Percentiles rank a stretch among this genome's conserved stretches.
Evolutionary conservation across 2,329 filamentous ascomycete species (phyloP).

Genomic region (Cladophialophora bantiana): DNA sequence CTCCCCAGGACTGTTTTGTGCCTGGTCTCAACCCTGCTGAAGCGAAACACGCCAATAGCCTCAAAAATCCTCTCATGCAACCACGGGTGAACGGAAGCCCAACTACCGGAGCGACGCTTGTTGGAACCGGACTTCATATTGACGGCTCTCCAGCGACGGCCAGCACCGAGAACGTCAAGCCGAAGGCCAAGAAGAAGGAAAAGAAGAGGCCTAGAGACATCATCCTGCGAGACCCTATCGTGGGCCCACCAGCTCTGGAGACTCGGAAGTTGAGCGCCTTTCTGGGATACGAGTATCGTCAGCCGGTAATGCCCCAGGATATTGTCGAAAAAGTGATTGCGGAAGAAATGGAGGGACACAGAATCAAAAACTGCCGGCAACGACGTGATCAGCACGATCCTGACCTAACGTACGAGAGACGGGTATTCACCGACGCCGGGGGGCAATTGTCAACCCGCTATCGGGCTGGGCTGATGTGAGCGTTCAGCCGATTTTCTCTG

Average conservation of each 20-base stretch:
- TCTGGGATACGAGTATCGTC: constrained; percentile 86
- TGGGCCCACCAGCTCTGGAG: constrained; percentile 73
- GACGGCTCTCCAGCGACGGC: constrained; percentile 18
- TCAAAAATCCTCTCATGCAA: constrained; percentile 29
- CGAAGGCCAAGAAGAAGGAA: constrained; percentile 58
- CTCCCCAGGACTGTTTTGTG: constrained; percentile 4
- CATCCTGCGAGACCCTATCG: constrained; percentile 74
- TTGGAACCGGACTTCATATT: constrained; percentile 19
- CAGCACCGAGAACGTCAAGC: constrained; percentile 46
- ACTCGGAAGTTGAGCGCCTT: constrained; percentile 84
- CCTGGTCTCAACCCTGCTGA: background rate
- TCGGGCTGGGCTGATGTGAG: constrained; percentile 7
- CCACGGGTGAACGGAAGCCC: background rate
- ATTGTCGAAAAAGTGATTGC: constrained; percentile 28
- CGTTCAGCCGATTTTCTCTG: background rate
- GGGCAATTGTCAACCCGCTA: constrained; percentile 17
- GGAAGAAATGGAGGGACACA: constrained; percentile 25
- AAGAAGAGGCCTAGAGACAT: constrained; percentile 84
- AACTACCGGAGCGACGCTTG: constrained; percentile 18
- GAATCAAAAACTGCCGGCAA: constrained; percentile 14
- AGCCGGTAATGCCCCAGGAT: constrained; percentile 25
- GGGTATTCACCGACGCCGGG: constrained; percentile 16
- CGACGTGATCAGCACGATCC: constrained; percentile 18
- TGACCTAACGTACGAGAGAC: constrained; percentile 27
- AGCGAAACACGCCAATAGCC: constrained; percentile 11